Conservation (phyloP, 768 basidiomycete species). For the Pluteus cervinus region DNA sequence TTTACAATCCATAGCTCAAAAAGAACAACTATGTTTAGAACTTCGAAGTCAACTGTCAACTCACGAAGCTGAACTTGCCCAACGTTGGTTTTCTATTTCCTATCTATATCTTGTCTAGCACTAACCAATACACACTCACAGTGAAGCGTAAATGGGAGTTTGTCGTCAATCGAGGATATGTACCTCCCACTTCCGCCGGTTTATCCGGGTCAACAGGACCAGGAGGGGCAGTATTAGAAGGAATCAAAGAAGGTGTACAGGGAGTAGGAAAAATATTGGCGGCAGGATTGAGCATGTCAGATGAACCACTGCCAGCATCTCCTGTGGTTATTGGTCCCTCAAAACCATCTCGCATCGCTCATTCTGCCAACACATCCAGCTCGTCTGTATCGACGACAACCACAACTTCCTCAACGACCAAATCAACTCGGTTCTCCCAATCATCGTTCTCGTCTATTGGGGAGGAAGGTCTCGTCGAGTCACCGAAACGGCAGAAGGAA, state of each 20-base stretch:
- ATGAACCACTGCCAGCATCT: conserved; percentile 2
- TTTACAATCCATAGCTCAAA: conserved; percentile 80
- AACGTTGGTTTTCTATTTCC: conserved; percentile 34
- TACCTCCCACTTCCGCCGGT: conserved; percentile 13
- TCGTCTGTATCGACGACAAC: conserved; percentile 24
- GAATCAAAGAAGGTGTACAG: conserved; percentile 61
- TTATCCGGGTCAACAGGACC: conserved; percentile 16
- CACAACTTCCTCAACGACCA: conserved; percentile 12
- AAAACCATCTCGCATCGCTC: conserved; percentile 3
- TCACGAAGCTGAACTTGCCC: conserved; percentile 68
- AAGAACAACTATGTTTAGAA: conserved; percentile 80
- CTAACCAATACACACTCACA: conserved; percentile 15
- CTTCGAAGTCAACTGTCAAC: conserved; percentile 64
- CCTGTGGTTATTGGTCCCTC: neutral
- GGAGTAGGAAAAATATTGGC: conserved; percentile 52
- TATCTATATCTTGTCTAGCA: neutral
- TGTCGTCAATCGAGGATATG: conserved; percentile 63
- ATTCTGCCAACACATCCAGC: conserved; percentile 18
- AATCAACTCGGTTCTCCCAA: conserved; percentile 36
- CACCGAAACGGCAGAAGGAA: conserved; percentile 7
- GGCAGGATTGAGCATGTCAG: conserved; percentile 26
- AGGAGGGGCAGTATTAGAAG: conserved; percentile 42
- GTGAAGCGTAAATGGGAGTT: conserved; percentile 84
- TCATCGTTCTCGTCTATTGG: conserved; percentile 40
- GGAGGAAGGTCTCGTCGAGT: conserved; percentile 10